These are phyloP conservation scores for Daedalea quercina DNA, from an alignment of 768 basidiomycete genomes.

Conservation along the genomic window DNA sequence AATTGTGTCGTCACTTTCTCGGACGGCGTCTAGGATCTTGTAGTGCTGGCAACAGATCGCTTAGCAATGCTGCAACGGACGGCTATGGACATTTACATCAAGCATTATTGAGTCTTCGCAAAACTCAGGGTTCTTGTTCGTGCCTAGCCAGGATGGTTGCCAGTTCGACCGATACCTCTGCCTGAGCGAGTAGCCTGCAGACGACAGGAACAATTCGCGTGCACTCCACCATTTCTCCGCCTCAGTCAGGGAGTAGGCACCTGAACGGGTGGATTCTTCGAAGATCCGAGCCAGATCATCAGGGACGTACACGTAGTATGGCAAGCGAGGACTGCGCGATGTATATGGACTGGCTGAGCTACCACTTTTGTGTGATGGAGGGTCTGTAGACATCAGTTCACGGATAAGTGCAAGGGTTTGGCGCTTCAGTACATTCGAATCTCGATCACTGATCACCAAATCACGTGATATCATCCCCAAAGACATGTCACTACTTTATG, in stretches of 20 bases:
- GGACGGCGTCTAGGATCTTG: slow-evolving; percentile 13
- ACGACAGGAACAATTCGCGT: slow-evolving; percentile 2
- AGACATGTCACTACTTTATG: no score
- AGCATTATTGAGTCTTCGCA: slow-evolving; percentile 12
- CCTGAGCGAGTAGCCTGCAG: slow-evolving; percentile 7
- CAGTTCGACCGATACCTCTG: slow-evolving; percentile 11
- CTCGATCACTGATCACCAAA: no score
- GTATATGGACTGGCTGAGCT: not conserved
- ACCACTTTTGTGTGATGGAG: not conserved
- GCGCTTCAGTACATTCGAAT: no score
- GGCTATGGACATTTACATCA: not conserved
- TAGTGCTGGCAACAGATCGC: not conserved
- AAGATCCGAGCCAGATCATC: not conserved
- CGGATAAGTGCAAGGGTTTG: no score
- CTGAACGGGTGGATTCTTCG: not conserved
- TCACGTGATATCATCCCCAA: no score
- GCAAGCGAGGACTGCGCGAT: not conserved
- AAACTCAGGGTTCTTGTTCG: slow-evolving; percentile 2
- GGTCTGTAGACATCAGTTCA: no score
- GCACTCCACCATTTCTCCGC: slow-evolving; percentile 11
- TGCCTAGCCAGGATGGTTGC: slow-evolving; percentile 15
- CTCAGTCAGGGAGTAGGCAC: not conserved
- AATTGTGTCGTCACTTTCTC: not conserved
- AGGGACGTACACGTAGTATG: not conserved
- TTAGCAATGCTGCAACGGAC: not conserved